Percentiles rank a stretch among this genome's conserved stretches.
Conservation (phyloP, 2,329 filamentous ascomycete species). For the Didymella keratinophila region DNA sequence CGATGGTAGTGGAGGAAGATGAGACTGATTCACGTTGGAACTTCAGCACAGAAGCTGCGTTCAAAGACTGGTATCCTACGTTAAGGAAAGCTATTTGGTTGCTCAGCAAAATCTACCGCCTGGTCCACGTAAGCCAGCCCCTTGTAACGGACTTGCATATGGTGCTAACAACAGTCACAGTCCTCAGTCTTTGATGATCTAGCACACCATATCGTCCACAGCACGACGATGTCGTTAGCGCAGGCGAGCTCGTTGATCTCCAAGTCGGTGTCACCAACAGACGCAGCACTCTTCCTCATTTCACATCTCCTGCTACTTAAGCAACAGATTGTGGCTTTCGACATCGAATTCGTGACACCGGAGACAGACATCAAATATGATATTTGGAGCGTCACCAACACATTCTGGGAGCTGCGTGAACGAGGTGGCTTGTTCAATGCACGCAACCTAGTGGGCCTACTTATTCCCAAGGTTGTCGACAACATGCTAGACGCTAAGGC, state of each 20-base stretch:
- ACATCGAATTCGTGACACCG: conserved; percentile 79
- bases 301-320: conserved; percentile 95
- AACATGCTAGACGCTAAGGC: conserved; percentile 77
- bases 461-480: conserved; percentile 71
- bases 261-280: conserved; percentile 68
- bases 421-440: conserved; percentile 72
- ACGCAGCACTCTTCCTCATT: conserved; percentile 90
- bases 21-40: conserved; percentile 60
- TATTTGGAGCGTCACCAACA: conserved; percentile 70
- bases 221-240: conserved; percentile 84
- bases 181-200: conserved; percentile 75
- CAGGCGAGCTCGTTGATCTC: conserved; percentile 76
- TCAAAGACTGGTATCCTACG: conserved; percentile 71
- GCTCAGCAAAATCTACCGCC: conserved; percentile 72
- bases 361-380: conserved; percentile 67
- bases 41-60: conserved; percentile 64
- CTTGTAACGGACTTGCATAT: neutral
- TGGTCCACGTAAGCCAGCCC: conserved; percentile 65
- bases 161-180: conserved; percentile 43
- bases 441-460: conserved; percentile 66
- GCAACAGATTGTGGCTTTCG: conserved; percentile 93
- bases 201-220: conserved; percentile 83
- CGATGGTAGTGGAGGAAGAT: conserved; percentile 61
- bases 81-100: conserved; percentile 73
- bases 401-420: conserved; percentile 72